Evolutionary conservation across 768 basidiomycete genomes (phyloP), one percentile per base, ranked within the genome.

Genomic region (Panellus pusillus): DNA sequence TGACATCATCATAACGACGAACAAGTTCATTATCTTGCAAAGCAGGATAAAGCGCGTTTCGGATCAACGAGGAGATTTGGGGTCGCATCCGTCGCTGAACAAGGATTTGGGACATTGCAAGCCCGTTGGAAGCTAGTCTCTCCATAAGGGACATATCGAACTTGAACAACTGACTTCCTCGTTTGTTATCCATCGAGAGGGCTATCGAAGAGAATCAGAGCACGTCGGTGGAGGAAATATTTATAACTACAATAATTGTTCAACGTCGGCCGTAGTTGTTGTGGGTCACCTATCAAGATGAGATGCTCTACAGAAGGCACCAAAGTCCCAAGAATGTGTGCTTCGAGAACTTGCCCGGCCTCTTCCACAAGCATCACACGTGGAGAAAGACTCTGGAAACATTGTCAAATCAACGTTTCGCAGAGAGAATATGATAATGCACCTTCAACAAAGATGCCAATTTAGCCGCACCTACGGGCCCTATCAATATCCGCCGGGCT

Each of bases 111-210:
- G 87, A 85, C 87, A 91, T 89, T 0, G 75, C 67, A 28, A 88
- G 64, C 9, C 83, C 81, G 19, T 73, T 74, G 6, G 60, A 63
- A 0, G 86, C 77, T 9, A 91, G 71, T 13, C 89, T 79, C 59
- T 91, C 89, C 86, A 91, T 89, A 1, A 90, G 72, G 1, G 86
- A 88, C 72, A 80, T 79, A 58, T 89, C 87, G 58, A 89, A 86
- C 39, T 76, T 80, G 69, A 77, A 89, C 5, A 89, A 61, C 38
- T 75, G 63, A 18, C 62, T 69, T 0, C 86, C 88, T 1, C 72
- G 71, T n/a, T 64, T 58, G 65, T 80, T 84, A 38, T 91, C 88
- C 77, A 88, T 77, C 1, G 88, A 89, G 0, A 91, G 70, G 0
- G 74, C 87, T 91, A 43, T 15, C 46, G 20, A n/a, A 27, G 27